Percentiles rank a stretch among this genome's conserved stretches.
phyloP scores from a whole-genome alignment of 441 rosid species.

The Manihot esculenta region DNA sequence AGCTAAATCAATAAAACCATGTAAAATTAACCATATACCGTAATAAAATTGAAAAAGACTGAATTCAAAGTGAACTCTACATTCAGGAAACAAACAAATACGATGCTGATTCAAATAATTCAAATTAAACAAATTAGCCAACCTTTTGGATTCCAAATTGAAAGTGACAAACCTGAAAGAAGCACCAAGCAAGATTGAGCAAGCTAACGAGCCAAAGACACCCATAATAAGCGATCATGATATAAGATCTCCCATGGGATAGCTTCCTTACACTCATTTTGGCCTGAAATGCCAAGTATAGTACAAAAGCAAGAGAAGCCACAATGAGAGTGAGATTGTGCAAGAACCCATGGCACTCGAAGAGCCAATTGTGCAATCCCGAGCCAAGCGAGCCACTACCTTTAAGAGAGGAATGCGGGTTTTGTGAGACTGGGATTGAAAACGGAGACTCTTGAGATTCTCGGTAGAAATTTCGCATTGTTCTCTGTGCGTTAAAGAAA shows the following conservation, averaged over 20 bases:
- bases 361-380: slow-evolving; percentile 50
- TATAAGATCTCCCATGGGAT: slow-evolving; percentile 67
- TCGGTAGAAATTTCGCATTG: slow-evolving; percentile 40
- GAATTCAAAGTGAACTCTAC: background rate
- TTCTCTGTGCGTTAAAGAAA: slow-evolving; percentile 16
- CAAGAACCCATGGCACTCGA: slow-evolving; percentile 75
- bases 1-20: background rate
- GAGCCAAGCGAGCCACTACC: slow-evolving; percentile 28
- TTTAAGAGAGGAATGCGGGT: slow-evolving; percentile 34
- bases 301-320: slow-evolving; percentile 58
- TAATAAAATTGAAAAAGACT: background rate
- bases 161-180: slow-evolving; percentile 59
- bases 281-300: slow-evolving; percentile 67
- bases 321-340: slow-evolving; percentile 58
- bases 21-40: background rate
- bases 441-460: slow-evolving; percentile 34
- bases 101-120: background rate
- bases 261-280: slow-evolving; percentile 67
- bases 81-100: slow-evolving; percentile 1
- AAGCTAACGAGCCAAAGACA: slow-evolving; percentile 84
- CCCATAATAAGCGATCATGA: slow-evolving; percentile 75
- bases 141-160: background rate
- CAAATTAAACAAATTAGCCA: background rate
- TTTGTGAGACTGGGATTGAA: slow-evolving; percentile 31
- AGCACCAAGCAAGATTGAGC: slow-evolving; percentile 90